Conservation (phyloP, 805 yeast species). For the Kodamaea hsintzibuensis region DNA sequence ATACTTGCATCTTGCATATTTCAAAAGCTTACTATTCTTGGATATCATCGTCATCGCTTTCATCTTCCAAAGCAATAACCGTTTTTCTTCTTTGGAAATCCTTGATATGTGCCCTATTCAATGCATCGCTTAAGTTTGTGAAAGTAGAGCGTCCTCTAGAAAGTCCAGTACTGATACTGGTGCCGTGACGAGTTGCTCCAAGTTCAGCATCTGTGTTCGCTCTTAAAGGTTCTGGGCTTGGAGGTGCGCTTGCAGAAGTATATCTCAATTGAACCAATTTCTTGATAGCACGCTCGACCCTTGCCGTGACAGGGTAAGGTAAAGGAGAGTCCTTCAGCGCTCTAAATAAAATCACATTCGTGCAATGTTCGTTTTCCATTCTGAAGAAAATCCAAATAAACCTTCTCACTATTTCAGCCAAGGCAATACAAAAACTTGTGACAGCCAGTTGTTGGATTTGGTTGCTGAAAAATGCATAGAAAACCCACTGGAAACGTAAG, state of each 20-base stretch:
- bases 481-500: constrained; percentile 88
- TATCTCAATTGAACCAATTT: constrained; percentile 38
- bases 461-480: constrained; percentile 74
- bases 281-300: constrained; percentile 39
- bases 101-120: constrained; percentile 77
- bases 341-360: constrained; percentile 80
- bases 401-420: constrained; percentile 80
- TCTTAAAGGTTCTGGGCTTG: neutral
- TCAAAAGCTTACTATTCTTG: neutral
- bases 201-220: constrained; percentile 13
- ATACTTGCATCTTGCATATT: no score
- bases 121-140: constrained; percentile 49
- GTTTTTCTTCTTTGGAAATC: constrained; percentile 74
- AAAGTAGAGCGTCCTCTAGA: constrained; percentile 35
- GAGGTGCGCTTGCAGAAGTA: neutral
- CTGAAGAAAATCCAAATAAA: constrained; percentile 89
- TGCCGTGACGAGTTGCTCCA: constrained; percentile 12
- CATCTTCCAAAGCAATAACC: constrained; percentile 27
- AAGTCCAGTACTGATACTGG: constrained; percentile 9
- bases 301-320: constrained; percentile 60
- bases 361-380: constrained; percentile 94
- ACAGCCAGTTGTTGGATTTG: constrained; percentile 87
- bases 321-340: constrained; percentile 86
- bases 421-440: constrained; percentile 79
- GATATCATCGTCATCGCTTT: constrained; percentile 32